Percentiles rank a stretch among this genome's conserved stretches.
phyloP scores from a whole-genome alignment of 495 filamentous ascomycete genomes.

The Glarea lozoyensis region DNA sequence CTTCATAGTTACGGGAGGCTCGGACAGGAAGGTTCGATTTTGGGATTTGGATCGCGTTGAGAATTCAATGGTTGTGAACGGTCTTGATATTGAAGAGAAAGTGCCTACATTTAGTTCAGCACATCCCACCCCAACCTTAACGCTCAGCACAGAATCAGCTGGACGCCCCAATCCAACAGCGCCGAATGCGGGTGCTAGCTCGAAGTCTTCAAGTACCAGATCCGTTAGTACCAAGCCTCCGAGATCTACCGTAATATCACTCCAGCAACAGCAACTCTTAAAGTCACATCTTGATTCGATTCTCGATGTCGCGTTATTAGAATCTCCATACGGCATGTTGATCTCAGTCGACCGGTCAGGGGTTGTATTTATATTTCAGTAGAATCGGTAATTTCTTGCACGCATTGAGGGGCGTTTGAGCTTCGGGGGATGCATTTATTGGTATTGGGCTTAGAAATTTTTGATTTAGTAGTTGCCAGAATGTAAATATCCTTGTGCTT shows the following conservation, averaged over 20 bases:
- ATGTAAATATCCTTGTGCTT: no score
- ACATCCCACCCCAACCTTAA: slow-evolving; percentile 59
- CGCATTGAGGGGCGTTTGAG: no score
- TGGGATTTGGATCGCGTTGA: slow-evolving; percentile 79
- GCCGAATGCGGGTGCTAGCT: slow-evolving; percentile 29
- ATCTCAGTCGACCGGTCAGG: slow-evolving; percentile 87
- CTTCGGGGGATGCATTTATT: no score
- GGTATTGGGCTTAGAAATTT: no score
- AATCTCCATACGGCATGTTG: slow-evolving; percentile 86
- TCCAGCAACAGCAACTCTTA: slow-evolving; percentile 77
- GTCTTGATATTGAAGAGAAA: slow-evolving; percentile 59
- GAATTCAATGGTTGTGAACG: slow-evolving; percentile 68
- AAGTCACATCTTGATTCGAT: slow-evolving; percentile 85
- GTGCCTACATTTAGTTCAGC: slow-evolving; percentile 63
- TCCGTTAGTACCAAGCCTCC: slow-evolving; percentile 40
- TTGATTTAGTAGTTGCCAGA: no score
- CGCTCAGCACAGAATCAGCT: slow-evolving; percentile 63
- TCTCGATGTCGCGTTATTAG: slow-evolving; percentile 77
- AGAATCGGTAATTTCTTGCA: no score
- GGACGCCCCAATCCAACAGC: slow-evolving; percentile 34
- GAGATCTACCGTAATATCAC: slow-evolving; percentile 76
- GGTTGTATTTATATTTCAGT: slow-evolving; percentile 84
- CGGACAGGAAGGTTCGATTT: slow-evolving; percentile 84
- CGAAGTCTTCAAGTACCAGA: slow-evolving; percentile 26
- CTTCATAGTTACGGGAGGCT: slow-evolving; percentile 80